Evolutionary conservation across 208 protist species (phyloP), one percentile per base, ranked within the genome.

Genomic region (Spongospora subterranea): DNA sequence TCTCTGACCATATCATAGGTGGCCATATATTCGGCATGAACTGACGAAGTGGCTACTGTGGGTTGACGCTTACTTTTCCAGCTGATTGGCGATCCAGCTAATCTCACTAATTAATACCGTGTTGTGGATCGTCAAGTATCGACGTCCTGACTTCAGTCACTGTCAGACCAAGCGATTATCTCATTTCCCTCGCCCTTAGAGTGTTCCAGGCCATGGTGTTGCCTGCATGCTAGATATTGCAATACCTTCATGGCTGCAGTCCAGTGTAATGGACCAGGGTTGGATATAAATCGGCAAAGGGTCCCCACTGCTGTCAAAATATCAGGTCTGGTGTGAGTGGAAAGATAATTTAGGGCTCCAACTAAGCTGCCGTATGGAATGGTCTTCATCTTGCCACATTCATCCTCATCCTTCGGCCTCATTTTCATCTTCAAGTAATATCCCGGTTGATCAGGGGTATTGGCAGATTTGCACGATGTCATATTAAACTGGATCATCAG

Each of bases 71-170:
- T 89, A 39, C 24, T 65, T 46, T 64, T 89, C 88, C 88, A 89
- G 40, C 13, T 20, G 45, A 89, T 64, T 11, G 88, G 88, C 11
- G 24, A 11, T 20, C 88, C 32, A 32, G 88, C 88, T 13, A 89
- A 17, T n/a, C n/a, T n/a, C 40, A 89, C 20, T 11, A 89, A 45
- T 17, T 65, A 29, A 39, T 89, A 89, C 1, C 88, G 24, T 64
- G 88, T 89, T 89, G 88, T 89, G 11, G 88, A 89, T 29, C 88
- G 88, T 20, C 24, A n/a, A 6, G 88, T 64, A 64, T 89, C 88
- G 29, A 1, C 24, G 29, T 89, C 88, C 11, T 35, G 11, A 20
- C 17, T n/a, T 13, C n/a, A 82, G 35, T 82, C 71, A 20, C 17
- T 35, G 40, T 82, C 71, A n/a, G 35, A 82, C 6, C 6, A 82